These are phyloP conservation scores for Wickerhamomyces chambardii DNA, from an alignment of 805 yeast genomes.

Conservation along the genomic window DNA sequence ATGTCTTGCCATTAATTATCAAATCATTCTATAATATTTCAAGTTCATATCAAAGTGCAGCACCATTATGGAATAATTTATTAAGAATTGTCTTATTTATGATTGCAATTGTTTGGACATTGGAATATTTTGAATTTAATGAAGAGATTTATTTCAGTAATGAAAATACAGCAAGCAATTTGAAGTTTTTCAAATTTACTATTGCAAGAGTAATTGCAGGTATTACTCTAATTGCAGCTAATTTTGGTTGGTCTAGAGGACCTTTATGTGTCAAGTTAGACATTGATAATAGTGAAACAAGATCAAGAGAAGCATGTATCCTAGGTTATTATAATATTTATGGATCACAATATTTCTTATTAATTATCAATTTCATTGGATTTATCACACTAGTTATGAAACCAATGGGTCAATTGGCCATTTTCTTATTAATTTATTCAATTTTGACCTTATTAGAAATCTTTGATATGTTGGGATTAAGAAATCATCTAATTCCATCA, in stretches of 20 bases:
- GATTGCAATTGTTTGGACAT: constrained; percentile 68
- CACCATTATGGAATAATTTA: constrained; percentile 67
- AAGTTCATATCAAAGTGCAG: constrained; percentile 78
- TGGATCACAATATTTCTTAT: constrained; percentile 76
- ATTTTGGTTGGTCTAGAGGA: constrained; percentile 81
- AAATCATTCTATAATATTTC: constrained; percentile 65
- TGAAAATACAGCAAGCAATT: too few relatives aligned
- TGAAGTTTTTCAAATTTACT: constrained; percentile 56
- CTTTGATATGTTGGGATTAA: constrained; percentile 53
- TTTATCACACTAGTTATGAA: constrained; percentile 67
- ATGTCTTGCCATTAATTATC: constrained; percentile 57
- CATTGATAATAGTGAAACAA: constrained; percentile 27
- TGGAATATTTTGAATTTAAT: constrained; percentile 64
- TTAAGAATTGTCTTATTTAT: constrained; percentile 43
- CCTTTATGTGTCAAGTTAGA: constrained; percentile 70
- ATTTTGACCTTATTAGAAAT: constrained; percentile 71
- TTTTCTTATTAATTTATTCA: constrained; percentile 62
- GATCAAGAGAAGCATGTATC: constrained; percentile 47
- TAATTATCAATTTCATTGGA: constrained; percentile 62
- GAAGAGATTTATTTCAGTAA: too few relatives aligned
- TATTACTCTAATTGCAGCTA: constrained; percentile 66
- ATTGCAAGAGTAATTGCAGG: constrained; percentile 71
- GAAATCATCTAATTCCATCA: constrained; percentile 65
- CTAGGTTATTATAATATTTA: constrained; percentile 82
- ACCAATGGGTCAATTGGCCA: constrained; percentile 77